These are phyloP conservation scores for Pseudogymnoascus sp. DNA, from an alignment of 2,329 filamentous ascomycete species.

Conservation along the genomic window DNA sequence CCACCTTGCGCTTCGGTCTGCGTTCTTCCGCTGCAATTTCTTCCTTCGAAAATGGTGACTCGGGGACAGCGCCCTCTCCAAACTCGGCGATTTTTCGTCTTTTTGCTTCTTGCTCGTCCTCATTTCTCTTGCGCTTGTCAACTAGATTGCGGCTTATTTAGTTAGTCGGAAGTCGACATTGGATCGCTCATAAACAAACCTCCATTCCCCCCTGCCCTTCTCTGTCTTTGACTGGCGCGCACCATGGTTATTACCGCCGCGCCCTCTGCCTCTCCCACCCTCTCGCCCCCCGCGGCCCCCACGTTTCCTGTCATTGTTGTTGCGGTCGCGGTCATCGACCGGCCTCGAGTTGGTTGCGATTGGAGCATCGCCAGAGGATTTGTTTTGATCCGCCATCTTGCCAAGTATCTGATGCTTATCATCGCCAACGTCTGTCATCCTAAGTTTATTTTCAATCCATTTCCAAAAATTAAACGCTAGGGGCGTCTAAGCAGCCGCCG, in stretches of 20 bases:
- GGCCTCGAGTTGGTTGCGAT: neutral
- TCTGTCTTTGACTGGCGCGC: slow-evolving; percentile 53
- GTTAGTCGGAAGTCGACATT: slow-evolving; percentile 36
- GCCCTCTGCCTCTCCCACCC: slow-evolving; percentile 48
- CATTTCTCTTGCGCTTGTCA: slow-evolving; percentile 46
- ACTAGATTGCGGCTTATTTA: slow-evolving; percentile 41
- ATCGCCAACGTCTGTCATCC: neutral
- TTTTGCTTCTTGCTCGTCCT: slow-evolving; percentile 46
- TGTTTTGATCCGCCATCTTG: slow-evolving; percentile 4
- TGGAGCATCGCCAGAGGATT: slow-evolving; percentile 1
- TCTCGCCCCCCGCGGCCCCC: slow-evolving; percentile 20
- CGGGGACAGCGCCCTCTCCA: slow-evolving; percentile 30
- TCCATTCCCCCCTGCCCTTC: slow-evolving; percentile 59
- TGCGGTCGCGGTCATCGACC: neutral
- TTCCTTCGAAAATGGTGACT: slow-evolving; percentile 56
- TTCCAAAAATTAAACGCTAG: slow-evolving; percentile 4
- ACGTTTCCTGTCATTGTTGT: slow-evolving; percentile 17
- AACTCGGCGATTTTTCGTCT: slow-evolving; percentile 44
- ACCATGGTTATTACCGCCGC: slow-evolving; percentile 25
- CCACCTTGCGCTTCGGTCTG: slow-evolving; percentile 90
- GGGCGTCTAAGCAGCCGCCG: neutral
- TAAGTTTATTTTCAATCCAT: slow-evolving; percentile 4
- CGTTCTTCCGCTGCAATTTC: slow-evolving; percentile 84
- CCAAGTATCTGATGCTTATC: neutral
- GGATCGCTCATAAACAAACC: slow-evolving; percentile 39